Conservation (phyloP, 805 yeast genomes). For the Candida germanica region DNA sequence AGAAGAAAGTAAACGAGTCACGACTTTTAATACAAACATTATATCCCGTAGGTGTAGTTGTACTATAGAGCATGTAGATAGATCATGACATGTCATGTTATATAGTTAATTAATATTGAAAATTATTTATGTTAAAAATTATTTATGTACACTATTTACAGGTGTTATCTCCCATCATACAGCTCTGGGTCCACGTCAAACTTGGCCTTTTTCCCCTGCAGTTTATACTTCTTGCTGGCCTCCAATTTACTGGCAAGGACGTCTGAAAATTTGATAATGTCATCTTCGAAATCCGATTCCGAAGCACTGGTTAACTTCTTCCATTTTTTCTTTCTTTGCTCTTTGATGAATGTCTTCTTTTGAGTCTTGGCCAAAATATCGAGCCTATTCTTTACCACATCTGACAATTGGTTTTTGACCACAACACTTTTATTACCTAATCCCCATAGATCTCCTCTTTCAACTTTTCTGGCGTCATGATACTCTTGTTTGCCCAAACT, state of each 20-base stretch:
- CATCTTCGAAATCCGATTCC: slow-evolving; percentile 24
- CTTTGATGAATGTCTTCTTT: slow-evolving; percentile 37
- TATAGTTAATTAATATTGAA: slow-evolving; percentile 6
- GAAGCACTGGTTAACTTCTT: slow-evolving; percentile 27
- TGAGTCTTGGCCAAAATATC: slow-evolving; percentile 35
- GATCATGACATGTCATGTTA: not conserved
- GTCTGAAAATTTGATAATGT: slow-evolving; percentile 25
- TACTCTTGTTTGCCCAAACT: slow-evolving; percentile 70
- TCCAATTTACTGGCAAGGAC: slow-evolving; percentile 31
- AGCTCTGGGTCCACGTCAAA: slow-evolving; percentile 17
- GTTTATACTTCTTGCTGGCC: slow-evolving; percentile 27
- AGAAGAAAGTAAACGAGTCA: slow-evolving; percentile 79
- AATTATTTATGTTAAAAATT: not conserved
- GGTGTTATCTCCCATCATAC: slow-evolving; percentile 18
- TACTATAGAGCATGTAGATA: slow-evolving; percentile 8
- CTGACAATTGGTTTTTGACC: slow-evolving; percentile 29
- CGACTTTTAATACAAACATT: too few relatives aligned
- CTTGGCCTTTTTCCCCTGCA: slow-evolving; percentile 25
- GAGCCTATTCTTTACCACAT: slow-evolving; percentile 29
- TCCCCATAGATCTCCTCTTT: slow-evolving; percentile 88
- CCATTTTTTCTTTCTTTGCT: slow-evolving; percentile 31
- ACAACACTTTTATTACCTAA: slow-evolving; percentile 32
- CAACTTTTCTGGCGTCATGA: slow-evolving; percentile 86
- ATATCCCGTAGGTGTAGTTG: too few relatives aligned
- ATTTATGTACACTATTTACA: slow-evolving; percentile 10